Percentiles rank a stretch among this genome's conserved stretches.
These are phyloP conservation scores for Trichomonascus vanleenenianus DNA, from an alignment of 805 yeast species.

Conservation along the genomic window DNA sequence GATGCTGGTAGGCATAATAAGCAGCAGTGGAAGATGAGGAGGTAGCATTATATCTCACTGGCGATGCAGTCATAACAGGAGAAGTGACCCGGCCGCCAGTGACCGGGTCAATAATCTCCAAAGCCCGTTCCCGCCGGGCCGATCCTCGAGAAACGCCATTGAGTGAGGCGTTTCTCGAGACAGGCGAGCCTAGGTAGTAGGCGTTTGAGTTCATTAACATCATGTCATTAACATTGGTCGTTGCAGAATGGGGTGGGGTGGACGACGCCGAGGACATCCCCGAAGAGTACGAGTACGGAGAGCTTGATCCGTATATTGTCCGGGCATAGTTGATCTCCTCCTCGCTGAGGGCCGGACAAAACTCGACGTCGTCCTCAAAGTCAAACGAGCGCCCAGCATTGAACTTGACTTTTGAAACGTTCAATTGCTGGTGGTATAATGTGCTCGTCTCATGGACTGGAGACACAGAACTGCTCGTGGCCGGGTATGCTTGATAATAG, in stretches of 20 bases:
- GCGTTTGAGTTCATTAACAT: neutral
- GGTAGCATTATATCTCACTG: too few species aligned
- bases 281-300: constrained; percentile 6
- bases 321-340: constrained; percentile 12
- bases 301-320: neutral
- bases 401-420: constrained; percentile 29
- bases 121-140: constrained; percentile 17
- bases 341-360: constrained; percentile 38
- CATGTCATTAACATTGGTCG: neutral
- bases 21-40: too few species aligned
- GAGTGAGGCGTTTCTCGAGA: constrained; percentile 1
- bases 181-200: constrained; percentile 10
- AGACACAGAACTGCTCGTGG: neutral
- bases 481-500: neutral
- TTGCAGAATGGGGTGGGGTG: constrained; percentile 3
- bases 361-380: constrained; percentile 57
- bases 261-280: constrained; percentile 2
- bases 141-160: neutral
- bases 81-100: constrained; percentile 41
- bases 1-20: neutral
- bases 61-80: constrained; percentile 26
- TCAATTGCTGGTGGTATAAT: neutral
- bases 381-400: constrained; percentile 58
- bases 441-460: neutral
- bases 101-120: constrained; percentile 46